These are phyloP conservation scores for Penicillium italicum DNA, from an alignment of 2,329 filamentous ascomycete species.

Conservation along the genomic window DNA sequence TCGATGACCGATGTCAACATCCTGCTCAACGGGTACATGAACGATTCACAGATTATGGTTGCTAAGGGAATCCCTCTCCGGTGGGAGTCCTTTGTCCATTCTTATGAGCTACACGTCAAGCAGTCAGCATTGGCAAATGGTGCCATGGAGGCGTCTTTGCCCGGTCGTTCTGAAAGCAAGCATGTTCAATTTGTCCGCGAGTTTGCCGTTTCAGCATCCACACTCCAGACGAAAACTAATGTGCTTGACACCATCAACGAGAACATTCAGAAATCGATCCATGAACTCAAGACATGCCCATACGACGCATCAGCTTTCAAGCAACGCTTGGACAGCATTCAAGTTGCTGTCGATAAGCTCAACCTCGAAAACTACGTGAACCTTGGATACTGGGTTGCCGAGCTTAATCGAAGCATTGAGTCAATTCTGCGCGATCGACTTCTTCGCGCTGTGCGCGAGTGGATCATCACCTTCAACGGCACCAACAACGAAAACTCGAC, in stretches of 20 bases:
- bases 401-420: constrained; percentile 83
- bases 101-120: constrained; percentile 84
- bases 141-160: constrained; percentile 55
- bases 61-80: constrained; percentile 82
- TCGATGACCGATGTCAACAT: constrained; percentile 85
- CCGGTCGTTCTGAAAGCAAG: constrained; percentile 71
- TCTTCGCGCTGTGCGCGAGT: constrained; percentile 76
- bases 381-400: constrained; percentile 80
- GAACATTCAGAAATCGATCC: constrained; percentile 75
- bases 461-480: constrained; percentile 81
- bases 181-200: constrained; percentile 96
- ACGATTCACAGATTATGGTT: constrained; percentile 80
- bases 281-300: constrained; percentile 77
- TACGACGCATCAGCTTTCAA: constrained; percentile 80
- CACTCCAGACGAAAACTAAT: constrained; percentile 82
- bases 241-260: constrained; percentile 74
- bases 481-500: constrained; percentile 31
- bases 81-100: constrained; percentile 98
- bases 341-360: constrained; percentile 90
- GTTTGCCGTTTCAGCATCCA: constrained; percentile 80
- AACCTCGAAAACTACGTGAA: constrained; percentile 97
- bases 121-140: constrained; percentile 59
- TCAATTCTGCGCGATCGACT: constrained; percentile 74
- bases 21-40: constrained; percentile 84
- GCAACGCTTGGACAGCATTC: constrained; percentile 75